These are phyloP conservation scores for Rubus idaeus DNA, from an alignment of 306 rosid genomes.

Conservation along the genomic window DNA sequence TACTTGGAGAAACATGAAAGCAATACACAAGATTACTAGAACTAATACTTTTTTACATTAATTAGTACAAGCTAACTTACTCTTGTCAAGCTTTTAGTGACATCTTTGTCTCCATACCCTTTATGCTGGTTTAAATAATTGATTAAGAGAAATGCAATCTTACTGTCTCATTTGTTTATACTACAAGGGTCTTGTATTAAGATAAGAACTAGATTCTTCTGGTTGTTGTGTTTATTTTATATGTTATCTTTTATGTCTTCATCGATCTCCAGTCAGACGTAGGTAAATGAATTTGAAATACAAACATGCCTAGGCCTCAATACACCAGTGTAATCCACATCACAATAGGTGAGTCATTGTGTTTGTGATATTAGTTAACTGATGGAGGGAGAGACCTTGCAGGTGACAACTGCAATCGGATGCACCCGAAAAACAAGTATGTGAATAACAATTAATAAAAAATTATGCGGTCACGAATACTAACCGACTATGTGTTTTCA, in stretches of 20 bases:
- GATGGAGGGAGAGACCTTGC: no score
- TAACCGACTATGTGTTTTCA: neutral
- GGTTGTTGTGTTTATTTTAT: slow-evolving; percentile 21
- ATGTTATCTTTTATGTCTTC: slow-evolving; percentile 21
- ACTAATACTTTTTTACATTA: neutral
- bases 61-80: neutral
- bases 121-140: slow-evolving; percentile 21
- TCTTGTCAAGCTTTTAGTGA: slow-evolving; percentile 24
- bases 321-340: no score
- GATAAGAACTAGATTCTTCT: slow-evolving; percentile 46
- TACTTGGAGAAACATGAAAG: slow-evolving; percentile 5
- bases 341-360: no score
- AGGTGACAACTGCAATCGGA: no score
- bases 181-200: slow-evolving; percentile 19
- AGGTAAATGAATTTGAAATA: neutral
- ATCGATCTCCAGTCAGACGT: neutral
- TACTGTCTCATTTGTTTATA: slow-evolving; percentile 20
- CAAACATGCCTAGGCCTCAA: neutral
- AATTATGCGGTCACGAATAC: neutral
- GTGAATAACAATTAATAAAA: no score
- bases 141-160: slow-evolving; percentile 5
- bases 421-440: no score
- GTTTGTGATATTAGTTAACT: no score
- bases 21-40: neutral
- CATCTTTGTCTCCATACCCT: slow-evolving; percentile 34